Percentiles rank a stretch among this genome's conserved stretches.
phyloP scores from a whole-genome alignment of 257 asterid species.

The Solanum dulcamara region DNA sequence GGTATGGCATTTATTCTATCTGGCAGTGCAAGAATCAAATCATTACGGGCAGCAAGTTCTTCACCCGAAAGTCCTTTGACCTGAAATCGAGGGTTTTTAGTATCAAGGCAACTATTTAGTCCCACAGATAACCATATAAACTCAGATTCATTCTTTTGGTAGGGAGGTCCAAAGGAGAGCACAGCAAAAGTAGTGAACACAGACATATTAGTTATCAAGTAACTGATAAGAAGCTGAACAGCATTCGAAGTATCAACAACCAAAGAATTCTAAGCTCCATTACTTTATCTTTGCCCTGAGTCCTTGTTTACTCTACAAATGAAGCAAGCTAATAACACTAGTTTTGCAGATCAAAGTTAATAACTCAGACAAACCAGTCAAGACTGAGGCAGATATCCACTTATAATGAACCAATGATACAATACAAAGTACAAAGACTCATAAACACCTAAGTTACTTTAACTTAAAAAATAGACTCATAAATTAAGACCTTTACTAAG shows the following conservation, averaged over 20 bases:
- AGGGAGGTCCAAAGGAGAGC: not conserved
- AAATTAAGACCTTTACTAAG: too few species aligned
- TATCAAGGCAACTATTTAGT: not conserved
- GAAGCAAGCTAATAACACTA: not conserved
- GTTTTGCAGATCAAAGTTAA: not conserved
- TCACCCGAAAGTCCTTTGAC: slow-evolving; percentile 86
- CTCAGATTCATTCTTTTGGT: not conserved
- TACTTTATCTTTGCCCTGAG: not conserved
- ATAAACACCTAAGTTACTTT: too few species aligned
- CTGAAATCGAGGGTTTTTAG: slow-evolving; percentile 22
- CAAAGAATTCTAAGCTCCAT: not conserved
- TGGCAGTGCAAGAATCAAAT: slow-evolving; percentile 84
- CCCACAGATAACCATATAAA: not conserved
- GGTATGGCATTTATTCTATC: slow-evolving; percentile 90
- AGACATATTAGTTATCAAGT: not conserved
- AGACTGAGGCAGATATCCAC: not conserved
- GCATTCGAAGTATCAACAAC: not conserved
- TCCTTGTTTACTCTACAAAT: not conserved
- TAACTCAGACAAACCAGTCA: not conserved
- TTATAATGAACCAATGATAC: not conserved
- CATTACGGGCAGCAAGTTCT: slow-evolving; percentile 83
- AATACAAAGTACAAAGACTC: not conserved
- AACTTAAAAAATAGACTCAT: too few species aligned
- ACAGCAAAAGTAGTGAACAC: not conserved
- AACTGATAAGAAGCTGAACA: not conserved